phyloP scores from a whole-genome alignment of 345 rosid genomes.

The Moricandia moricandioides region DNA sequence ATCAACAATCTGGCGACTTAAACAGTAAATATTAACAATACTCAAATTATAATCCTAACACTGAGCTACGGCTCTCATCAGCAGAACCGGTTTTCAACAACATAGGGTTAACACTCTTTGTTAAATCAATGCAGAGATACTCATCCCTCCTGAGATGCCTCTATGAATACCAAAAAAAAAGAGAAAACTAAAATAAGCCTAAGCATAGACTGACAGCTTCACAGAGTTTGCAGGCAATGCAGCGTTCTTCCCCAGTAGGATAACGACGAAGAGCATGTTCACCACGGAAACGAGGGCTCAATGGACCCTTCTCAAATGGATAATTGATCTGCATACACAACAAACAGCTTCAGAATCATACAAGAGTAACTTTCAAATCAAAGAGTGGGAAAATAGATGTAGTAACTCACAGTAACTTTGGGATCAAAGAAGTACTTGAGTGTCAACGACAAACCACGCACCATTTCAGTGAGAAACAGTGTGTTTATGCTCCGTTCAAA shows the following conservation, averaged over 20 bases:
- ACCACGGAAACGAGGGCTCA: constrained; percentile 97
- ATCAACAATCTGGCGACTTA: background rate
- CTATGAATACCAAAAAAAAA: background rate
- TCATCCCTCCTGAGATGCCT: constrained; percentile 3
- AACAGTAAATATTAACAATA: background rate
- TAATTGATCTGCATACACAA: constrained; percentile 74
- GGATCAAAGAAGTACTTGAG: constrained; percentile 91
- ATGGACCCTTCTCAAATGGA: constrained; percentile 98
- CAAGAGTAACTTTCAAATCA: background rate
- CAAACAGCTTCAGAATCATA: constrained; percentile 15
- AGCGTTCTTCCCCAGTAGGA: constrained; percentile 95
- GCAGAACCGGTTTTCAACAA: background rate
- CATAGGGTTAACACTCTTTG: background rate
- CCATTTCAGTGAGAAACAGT: constrained; percentile 90
- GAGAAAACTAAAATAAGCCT: background rate
- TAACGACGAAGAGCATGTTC: constrained; percentile 95
- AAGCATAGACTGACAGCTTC: constrained; percentile 72
- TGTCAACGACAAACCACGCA: constrained; percentile 81
- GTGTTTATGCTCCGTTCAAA: constrained; percentile 93
- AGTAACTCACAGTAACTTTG: constrained; percentile 83
- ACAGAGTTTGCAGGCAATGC: constrained; percentile 99
- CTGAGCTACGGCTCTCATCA: background rate
- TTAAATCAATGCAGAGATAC: constrained; percentile 1
- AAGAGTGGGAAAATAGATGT: constrained; percentile 4
- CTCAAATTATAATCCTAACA: background rate